Percentiles rank a stretch among this genome's conserved stretches.
phyloP scores from a whole-genome alignment of 1,139 yeast genomes.

The Casaregolazyma suthepensis region DNA sequence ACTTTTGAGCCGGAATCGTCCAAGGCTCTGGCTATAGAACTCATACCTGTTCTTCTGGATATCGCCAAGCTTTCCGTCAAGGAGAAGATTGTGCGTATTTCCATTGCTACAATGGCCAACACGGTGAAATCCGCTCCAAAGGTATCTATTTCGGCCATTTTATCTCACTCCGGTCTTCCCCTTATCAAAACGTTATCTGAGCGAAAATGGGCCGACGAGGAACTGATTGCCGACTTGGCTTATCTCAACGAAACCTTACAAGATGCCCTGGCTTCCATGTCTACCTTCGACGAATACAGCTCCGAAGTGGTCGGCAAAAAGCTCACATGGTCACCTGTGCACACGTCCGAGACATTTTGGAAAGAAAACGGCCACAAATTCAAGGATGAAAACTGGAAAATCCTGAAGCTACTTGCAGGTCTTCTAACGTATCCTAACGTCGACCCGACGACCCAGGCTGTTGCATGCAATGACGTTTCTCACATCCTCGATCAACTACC shows the following conservation, averaged over 20 bases:
- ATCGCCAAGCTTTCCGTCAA: conserved; percentile 77
- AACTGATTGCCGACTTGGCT: conserved; percentile 67
- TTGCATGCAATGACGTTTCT: conserved; percentile 70
- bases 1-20: conserved; percentile 63
- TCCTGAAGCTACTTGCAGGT: conserved; percentile 51
- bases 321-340: conserved; percentile 91
- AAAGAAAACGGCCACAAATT: conserved; percentile 70
- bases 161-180: conserved; percentile 72
- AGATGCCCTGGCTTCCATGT: conserved; percentile 68
- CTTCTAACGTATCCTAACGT: conserved; percentile 27
- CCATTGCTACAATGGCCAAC: conserved; percentile 63
- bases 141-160: conserved; percentile 56
- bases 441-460: conserved; percentile 39
- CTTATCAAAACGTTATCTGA: conserved; percentile 64
- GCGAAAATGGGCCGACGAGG: conserved; percentile 94
- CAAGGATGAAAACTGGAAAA: conserved; percentile 69
- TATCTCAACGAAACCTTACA: conserved; percentile 53
- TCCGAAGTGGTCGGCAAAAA: conserved; percentile 76
- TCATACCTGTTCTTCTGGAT: conserved; percentile 52
- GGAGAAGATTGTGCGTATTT: conserved; percentile 81
- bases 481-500: conserved; percentile 63
- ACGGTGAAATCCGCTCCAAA: conserved; percentile 32
- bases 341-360: conserved; percentile 85
- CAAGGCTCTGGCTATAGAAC: conserved; percentile 41
- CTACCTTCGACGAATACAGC: conserved; percentile 89